phyloP scores from a whole-genome alignment of 2,329 filamentous ascomycete species.

The Calonectria hawksworthii region DNA sequence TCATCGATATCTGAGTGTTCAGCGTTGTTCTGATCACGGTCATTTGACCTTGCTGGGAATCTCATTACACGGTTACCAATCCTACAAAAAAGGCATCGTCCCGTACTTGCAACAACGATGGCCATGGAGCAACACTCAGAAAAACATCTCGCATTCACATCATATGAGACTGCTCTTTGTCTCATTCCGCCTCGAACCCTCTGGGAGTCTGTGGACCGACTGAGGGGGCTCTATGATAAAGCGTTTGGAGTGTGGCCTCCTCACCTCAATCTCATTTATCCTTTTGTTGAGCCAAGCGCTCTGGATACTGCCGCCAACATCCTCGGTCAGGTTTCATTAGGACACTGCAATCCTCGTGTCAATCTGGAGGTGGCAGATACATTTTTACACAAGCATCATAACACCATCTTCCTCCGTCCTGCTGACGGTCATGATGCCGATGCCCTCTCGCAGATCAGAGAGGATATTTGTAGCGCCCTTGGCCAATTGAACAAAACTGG shows the following conservation, averaged over 20 bases:
- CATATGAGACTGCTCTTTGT: constrained; percentile 72
- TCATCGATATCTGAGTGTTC: no score
- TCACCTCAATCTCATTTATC: constrained; percentile 77
- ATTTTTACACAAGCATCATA: constrained; percentile 64
- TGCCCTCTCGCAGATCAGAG: constrained; percentile 51
- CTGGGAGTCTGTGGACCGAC: constrained; percentile 63
- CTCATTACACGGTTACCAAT: no score
- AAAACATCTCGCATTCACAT: constrained; percentile 44
- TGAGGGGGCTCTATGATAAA: constrained; percentile 75
- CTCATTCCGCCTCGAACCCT: constrained; percentile 66
- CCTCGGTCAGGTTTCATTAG: constrained; percentile 35
- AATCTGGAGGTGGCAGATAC: constrained; percentile 57
- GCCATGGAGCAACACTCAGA: constrained; percentile 29
- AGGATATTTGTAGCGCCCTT: constrained; percentile 53
- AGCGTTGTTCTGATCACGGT: neutral
- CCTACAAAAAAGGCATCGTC: neutral
- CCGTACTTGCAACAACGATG: neutral
- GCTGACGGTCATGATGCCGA: constrained; percentile 17
- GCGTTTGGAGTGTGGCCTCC: constrained; percentile 74
- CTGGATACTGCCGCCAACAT: constrained; percentile 59
- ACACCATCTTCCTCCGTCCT: constrained; percentile 62
- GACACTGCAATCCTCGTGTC: constrained; percentile 39
- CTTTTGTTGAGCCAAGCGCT: constrained; percentile 67
- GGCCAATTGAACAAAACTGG: constrained; percentile 38
- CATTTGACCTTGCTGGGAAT: neutral